Conservation (phyloP, 257 asterid species). For the Solanum rostratum region DNA sequence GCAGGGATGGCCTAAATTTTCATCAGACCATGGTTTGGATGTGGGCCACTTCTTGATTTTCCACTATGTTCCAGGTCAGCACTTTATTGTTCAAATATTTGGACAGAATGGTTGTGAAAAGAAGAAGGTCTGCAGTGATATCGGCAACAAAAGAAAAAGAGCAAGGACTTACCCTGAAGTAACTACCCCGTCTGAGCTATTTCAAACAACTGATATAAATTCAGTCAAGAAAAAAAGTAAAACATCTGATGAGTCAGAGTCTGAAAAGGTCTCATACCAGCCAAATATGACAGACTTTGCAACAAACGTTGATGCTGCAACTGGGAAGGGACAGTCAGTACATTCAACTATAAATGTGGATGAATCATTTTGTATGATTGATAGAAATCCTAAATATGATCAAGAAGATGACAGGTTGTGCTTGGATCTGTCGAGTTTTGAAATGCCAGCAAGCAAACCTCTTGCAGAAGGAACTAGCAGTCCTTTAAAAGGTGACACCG, state of each 20-base stretch:
- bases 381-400: constrained; percentile 8
- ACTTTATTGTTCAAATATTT: constrained; percentile 39
- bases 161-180: not conserved
- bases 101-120: constrained; percentile 30
- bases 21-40: constrained; percentile 21
- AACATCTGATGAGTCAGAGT: constrained; percentile 3
- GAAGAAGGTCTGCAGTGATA: not conserved
- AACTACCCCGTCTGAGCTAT: not conserved
- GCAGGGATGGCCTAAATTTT: constrained; percentile 54
- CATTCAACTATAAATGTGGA: constrained; percentile 5
- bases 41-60: constrained; percentile 34
- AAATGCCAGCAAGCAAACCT: constrained; percentile 16
- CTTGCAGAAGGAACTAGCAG: not conserved
- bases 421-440: constrained; percentile 32
- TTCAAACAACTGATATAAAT: not conserved
- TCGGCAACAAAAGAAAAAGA: not conserved
- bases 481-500: not conserved
- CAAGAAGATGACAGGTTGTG: constrained; percentile 16
- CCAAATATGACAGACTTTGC: not conserved
- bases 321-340: not conserved
- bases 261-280: not conserved
- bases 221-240: constrained; percentile 3
- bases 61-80: constrained; percentile 9
- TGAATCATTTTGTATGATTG: constrained; percentile 16
- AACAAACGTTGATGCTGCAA: not conserved